These are phyloP conservation scores for Fusarium brachygibbosum DNA, from an alignment of 2,329 filamentous ascomycete genomes.

Conservation along the genomic window DNA sequence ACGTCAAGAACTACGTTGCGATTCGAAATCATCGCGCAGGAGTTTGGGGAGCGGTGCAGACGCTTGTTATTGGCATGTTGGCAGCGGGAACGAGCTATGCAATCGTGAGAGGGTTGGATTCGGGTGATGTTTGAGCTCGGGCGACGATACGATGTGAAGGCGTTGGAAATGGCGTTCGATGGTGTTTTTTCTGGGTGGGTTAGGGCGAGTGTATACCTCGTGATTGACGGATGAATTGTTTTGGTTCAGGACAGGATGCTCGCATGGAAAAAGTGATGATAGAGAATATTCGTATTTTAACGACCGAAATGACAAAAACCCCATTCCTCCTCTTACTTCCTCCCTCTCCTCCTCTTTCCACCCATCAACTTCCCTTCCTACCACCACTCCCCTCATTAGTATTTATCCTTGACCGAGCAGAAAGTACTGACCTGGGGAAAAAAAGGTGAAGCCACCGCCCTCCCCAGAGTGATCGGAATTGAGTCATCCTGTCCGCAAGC, in stretches of 20 bases:
- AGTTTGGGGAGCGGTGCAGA: constrained; percentile 72
- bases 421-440: constrained; percentile 50
- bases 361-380: not conserved
- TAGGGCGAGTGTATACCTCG: constrained; percentile 16
- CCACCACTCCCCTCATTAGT: constrained; percentile 47
- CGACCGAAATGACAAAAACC: constrained; percentile 41
- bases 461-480: constrained; percentile 93
- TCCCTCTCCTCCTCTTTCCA: not conserved
- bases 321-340: constrained; percentile 24
- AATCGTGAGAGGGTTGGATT: constrained; percentile 70
- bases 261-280: constrained; percentile 14
- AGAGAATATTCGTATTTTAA: constrained; percentile 33
- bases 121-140: constrained; percentile 30
- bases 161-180: constrained; percentile 34
- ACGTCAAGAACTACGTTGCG: constrained; percentile 71
- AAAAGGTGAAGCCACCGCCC: constrained; percentile 71
- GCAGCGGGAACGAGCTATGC: constrained; percentile 76
- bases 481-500: constrained; percentile 69
- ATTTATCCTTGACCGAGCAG: constrained; percentile 35
- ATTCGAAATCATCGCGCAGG: constrained; percentile 66
- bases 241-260: not conserved
- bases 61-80: constrained; percentile 73
- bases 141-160: not conserved
- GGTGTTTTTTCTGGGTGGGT: constrained; percentile 9
- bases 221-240: constrained; percentile 8